phyloP scores from a whole-genome alignment of 257 asterid species.

The Schizonepeta tenuifolia region DNA sequence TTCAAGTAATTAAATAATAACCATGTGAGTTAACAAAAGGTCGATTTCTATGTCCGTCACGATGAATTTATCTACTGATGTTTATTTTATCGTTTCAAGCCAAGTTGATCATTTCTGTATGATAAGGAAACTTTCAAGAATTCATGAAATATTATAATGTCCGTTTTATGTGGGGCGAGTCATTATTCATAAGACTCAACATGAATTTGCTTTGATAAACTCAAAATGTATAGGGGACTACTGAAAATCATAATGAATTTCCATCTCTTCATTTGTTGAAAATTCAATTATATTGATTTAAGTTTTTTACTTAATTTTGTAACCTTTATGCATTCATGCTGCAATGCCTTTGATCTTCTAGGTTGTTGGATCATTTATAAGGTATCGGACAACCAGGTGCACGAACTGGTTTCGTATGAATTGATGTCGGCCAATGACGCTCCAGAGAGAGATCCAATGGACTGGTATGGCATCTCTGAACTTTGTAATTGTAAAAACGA shows the following conservation, averaged over 20 bases:
- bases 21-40: neutral
- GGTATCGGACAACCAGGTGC: conserved; percentile 53
- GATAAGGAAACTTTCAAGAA: conserved; percentile 2
- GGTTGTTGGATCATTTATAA: conserved; percentile 93
- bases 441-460: conserved; percentile 94
- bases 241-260: neutral
- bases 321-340: conserved; percentile 15
- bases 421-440: conserved; percentile 96
- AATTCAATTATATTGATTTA: no score
- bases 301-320: neutral
- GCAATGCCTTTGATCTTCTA: conserved; percentile 41
- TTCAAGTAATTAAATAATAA: neutral
- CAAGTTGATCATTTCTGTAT: neutral
- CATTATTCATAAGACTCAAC: no score
- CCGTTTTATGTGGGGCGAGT: conserved; percentile 15
- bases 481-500: neutral
- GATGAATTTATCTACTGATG: conserved; percentile 4
- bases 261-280: no score
- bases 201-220: neutral
- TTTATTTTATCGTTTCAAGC: neutral
- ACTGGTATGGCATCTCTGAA: conserved; percentile 64
- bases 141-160: neutral
- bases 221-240: conserved; percentile 12
- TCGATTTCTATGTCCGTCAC: neutral
- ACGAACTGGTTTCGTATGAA: conserved; percentile 76